Base-by-base conservation (phyloP, 495 filamentous ascomycete species). In the Wilcoxina mikolae region DNA sequence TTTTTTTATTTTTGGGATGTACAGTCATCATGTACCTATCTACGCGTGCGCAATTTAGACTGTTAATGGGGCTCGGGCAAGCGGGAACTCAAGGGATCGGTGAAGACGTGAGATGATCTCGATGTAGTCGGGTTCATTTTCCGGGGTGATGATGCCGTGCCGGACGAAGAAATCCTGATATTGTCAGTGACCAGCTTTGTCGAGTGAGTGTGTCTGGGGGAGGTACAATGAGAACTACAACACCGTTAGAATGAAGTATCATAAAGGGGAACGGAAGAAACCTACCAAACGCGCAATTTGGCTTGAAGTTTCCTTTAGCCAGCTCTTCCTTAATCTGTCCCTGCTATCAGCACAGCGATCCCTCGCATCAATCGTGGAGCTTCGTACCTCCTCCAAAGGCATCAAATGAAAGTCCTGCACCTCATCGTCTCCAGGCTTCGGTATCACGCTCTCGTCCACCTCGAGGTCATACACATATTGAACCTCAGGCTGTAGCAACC, bases 391-490 rank as follows among this genome's bases (percentile, higher is more conserved):
- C 3, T 83, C 76, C 33, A 95, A 74, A 2, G 74, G 82, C 73
- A 74, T 76, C 57, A 95, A 70, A 59, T 77, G 75, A 68, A 99
- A 99, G 29, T 78, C 78, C 62, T 88, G 82, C 4, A 95, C 91
- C 71, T 96, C 91, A 42, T 81, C 77, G 61, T 96, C 93, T 26
- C 82, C 76, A 1, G 91, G 88, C 61, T 72, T 73, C 4, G 83
- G 86, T 17, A 76, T 67, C 7, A 88, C 74, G 33, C 78, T 78
- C 5, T 74, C 70, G 9, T 78, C 74, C 38, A 96, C 69, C 65
- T 87, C 84, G 33, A 99, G 68, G 63, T 99, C 91, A 67, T 87
- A 99, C 24, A 94, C 74, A 72, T 88, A 95, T 65, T 99, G 74
- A 23, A 65, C 72, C 68, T 96, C 93, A 0, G 91, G 91, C 68